Percentiles rank a stretch among this genome's conserved stretches.
Conservation (phyloP, 345 rosid species). For the Eucalyptus erythrocorys region DNA sequence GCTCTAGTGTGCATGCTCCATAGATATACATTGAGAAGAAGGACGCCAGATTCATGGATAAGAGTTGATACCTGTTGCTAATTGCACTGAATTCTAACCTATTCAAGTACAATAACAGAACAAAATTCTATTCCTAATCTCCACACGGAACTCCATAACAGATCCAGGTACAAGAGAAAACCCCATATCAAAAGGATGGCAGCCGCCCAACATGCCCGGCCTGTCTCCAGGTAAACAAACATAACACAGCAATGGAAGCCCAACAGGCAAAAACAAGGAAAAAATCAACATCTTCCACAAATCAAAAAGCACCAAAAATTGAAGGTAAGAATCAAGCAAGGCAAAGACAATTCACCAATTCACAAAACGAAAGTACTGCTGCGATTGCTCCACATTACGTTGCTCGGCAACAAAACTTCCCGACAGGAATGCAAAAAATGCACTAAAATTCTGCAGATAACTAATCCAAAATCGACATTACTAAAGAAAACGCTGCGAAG, state of each 20-base stretch:
- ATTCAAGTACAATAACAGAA: neutral
- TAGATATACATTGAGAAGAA: neutral
- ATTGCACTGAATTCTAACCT: neutral
- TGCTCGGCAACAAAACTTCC: neutral
- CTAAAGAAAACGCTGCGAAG: neutral
- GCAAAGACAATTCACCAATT: neutral
- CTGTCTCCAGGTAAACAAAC: neutral
- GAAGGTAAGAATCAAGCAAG: neutral
- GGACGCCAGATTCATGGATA: neutral
- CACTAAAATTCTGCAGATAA: neutral
- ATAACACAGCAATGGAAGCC: neutral
- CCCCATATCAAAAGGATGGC: neutral
- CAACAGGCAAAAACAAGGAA: neutral
- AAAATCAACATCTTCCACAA: neutral
- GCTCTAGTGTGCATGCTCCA: neutral
- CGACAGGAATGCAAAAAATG: neutral
- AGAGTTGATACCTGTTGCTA: neutral
- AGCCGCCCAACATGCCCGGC: neutral
- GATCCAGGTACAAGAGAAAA: neutral
- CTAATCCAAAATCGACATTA: neutral
- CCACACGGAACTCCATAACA: neutral
- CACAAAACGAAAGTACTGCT: neutral
- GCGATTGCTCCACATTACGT: neutral
- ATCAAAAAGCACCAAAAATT: neutral
- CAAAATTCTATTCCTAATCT: neutral